phyloP scores from a whole-genome alignment of 2,329 filamentous ascomycete genomes.

The Alternaria sp. region DNA sequence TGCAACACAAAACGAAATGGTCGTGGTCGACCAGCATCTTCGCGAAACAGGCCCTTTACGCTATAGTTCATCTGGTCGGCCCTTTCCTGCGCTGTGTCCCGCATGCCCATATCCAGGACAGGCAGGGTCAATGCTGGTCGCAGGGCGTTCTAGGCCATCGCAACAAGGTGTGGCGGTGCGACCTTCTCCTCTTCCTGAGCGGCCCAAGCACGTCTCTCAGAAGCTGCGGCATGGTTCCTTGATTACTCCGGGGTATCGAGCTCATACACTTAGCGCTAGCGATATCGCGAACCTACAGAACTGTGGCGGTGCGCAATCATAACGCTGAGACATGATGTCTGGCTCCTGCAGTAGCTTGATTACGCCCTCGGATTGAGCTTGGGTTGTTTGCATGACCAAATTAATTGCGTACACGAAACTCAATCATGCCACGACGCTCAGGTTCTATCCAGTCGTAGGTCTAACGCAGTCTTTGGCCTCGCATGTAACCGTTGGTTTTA shows the following conservation, averaged over 20 bases:
- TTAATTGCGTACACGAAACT: constrained; percentile 34
- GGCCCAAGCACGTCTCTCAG: constrained; percentile 22
- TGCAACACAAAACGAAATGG: constrained; percentile 8
- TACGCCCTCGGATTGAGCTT: constrained; percentile 1
- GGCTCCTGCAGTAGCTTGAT: constrained; percentile 13
- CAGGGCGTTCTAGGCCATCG: constrained; percentile 30
- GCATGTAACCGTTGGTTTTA: constrained; percentile 7
- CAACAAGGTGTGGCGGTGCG: constrained; percentile 36
- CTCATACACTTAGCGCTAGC: constrained; percentile 2
- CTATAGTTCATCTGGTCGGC: constrained; percentile 25
- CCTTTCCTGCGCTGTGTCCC: constrained; percentile 19
- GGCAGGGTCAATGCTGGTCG: constrained; percentile 33
- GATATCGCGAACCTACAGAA: constrained; percentile 2
- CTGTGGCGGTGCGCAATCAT: constrained; percentile 15
- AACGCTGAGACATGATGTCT: constrained; percentile 4
- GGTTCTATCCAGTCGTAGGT: constrained; percentile 10
- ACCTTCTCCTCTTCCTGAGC: constrained; percentile 20
- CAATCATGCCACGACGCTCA: constrained; percentile 20
- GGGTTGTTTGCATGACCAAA: constrained; percentile 18
- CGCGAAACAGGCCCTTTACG: constrained; percentile 32
- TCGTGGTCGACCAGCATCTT: constrained; percentile 22
- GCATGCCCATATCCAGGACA: constrained; percentile 13
- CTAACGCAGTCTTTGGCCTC: constrained; percentile 25
- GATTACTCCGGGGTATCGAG: not conserved
- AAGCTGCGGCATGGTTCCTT: not conserved